Base-by-base conservation (phyloP, 2,329 filamentous ascomycete species). In the Neoscytalidium dimidiatum region DNA sequence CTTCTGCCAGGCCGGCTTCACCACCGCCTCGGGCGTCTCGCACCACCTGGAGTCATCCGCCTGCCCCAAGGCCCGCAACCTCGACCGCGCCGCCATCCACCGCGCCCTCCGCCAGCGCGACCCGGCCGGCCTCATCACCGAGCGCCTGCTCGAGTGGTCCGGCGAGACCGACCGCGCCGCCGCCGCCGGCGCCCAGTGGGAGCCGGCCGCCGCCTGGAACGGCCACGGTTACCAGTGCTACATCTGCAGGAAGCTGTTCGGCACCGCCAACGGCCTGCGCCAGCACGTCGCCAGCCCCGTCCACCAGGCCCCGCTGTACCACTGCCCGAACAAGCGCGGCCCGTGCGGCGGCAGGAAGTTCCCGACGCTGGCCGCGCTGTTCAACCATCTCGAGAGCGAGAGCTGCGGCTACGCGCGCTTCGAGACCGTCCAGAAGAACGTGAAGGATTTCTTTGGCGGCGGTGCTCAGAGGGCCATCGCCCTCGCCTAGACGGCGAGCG, bases 21-120 rank as follows among this genome's bases (percentile, higher is more conserved):
- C 80, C 9, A 82, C 83, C 0, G 85, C 86, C 1, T 85, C 82
- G 0, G 87, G 85, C 3, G 68, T 89, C 4, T 71, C 77, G 0
- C 79, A 87, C 70, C 85, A 90, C 67, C 73, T 90, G 0, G 88
- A 90, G 67, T 74, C 69, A 0, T 83, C 83, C n/a, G 73, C 78
- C 0, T 90, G 87, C 60, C 79, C 80, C 0, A 72, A 72, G 0
- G 83, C 84, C 0, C 74, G 71, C 0, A 62, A 68, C 2, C 48
- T 88, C 1, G 81, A 84, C 69, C 82, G 83, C 9, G 80, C 85
- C 9, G 72, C 67, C 2, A 77, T 89, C 3, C 83, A 83, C 71
- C 67, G 71, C 0, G 71, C 79, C 11, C 73, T 88, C 7, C 79
- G 80, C 2, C 65, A 70, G 14, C 76, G 78, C 1, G 86, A 89